Evolutionary conservation across 2,329 filamentous ascomycete species (phyloP).

Genomic region (Blastomyces emzantsi): DNA sequence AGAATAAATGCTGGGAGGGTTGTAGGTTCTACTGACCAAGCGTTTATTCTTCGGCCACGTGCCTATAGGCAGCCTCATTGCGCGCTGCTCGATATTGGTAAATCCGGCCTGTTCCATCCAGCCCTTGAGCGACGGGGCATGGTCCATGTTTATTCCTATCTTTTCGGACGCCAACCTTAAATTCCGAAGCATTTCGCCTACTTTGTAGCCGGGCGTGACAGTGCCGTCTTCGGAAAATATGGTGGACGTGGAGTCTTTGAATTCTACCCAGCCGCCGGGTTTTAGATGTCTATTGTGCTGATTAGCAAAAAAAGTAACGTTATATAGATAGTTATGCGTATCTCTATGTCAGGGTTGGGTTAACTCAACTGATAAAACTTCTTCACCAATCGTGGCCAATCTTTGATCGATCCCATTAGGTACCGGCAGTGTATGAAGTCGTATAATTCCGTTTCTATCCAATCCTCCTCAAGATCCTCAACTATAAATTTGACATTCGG

Average conservation of each 20-base stretch:
- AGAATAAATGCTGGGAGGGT: background rate
- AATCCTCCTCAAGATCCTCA: conserved; percentile 53
- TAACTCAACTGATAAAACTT: conserved; percentile 36
- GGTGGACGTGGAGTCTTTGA: conserved; percentile 24
- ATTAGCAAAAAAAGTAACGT: background rate
- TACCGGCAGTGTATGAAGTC: conserved; percentile 48
- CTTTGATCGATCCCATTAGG: conserved; percentile 44
- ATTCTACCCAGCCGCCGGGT: conserved; percentile 31
- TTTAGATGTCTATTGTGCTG: conserved; percentile 9
- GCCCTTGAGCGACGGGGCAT: conserved; percentile 8
- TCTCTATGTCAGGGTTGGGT: background rate
- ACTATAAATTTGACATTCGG: conserved; percentile 53
- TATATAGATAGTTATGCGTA: background rate
- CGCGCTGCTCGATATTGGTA: conserved; percentile 18
- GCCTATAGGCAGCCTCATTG: conserved; percentile 20
- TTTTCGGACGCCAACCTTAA: conserved; percentile 19
- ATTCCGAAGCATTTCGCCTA: conserved; percentile 21
- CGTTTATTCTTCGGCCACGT: conserved; percentile 23
- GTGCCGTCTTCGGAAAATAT: conserved; percentile 26
- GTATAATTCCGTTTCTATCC: conserved; percentile 45
- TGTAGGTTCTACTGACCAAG: conserved; percentile 9
- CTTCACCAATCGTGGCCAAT: conserved; percentile 44
- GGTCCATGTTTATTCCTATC: conserved; percentile 18
- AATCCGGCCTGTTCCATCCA: conserved; percentile 21
- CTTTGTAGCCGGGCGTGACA: conserved; percentile 13